A percentile compares a stretch with the other conserved stretches of the same genome.
These are phyloP conservation scores for Saposhnikovia divaricata DNA, from an alignment of 129 eudicot species.

Conservation along the genomic window DNA sequence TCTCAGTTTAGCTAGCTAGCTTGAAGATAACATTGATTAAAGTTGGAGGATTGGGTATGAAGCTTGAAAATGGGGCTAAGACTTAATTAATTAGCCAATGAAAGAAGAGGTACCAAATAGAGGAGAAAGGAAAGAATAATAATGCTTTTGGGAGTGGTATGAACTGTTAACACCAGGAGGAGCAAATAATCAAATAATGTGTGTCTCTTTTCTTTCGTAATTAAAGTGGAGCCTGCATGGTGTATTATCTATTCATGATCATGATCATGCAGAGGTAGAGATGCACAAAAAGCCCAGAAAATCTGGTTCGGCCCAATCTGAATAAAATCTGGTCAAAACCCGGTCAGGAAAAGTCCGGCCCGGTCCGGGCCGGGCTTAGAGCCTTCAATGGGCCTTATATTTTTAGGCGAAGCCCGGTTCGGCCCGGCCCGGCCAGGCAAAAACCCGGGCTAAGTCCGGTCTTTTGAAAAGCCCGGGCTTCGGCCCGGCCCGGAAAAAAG, in stretches of 20 bases:
- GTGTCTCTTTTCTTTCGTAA: background rate
- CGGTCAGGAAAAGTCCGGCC: too few species aligned
- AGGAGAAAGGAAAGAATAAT: background rate
- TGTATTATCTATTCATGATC: background rate
- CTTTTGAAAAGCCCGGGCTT: too few species aligned
- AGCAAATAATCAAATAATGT: background rate
- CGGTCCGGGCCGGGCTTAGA: too few species aligned
- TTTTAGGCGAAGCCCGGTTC: too few species aligned
- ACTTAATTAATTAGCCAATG: background rate
- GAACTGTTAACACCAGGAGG: constrained; percentile 3
- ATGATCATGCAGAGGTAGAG: too few species aligned
- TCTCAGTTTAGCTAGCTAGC: background rate
- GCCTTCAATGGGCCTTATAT: too few species aligned
- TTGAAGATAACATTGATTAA: background rate
- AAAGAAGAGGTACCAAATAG: background rate
- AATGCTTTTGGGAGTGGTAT: constrained; percentile 8
- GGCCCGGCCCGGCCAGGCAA: too few species aligned
- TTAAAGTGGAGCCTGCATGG: background rate
- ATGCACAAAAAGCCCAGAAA: too few species aligned
- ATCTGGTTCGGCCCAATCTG: too few species aligned
- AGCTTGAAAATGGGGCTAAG: background rate
- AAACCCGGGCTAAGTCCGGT: too few species aligned
- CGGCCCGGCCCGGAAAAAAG: too few species aligned
- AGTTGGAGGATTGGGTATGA: background rate
- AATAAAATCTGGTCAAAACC: too few species aligned